Evolutionary conservation across 2,329 filamentous ascomycete species (phyloP), one percentile per base, ranked within the genome.

Genomic region (Penicillium oxalicum): DNA sequence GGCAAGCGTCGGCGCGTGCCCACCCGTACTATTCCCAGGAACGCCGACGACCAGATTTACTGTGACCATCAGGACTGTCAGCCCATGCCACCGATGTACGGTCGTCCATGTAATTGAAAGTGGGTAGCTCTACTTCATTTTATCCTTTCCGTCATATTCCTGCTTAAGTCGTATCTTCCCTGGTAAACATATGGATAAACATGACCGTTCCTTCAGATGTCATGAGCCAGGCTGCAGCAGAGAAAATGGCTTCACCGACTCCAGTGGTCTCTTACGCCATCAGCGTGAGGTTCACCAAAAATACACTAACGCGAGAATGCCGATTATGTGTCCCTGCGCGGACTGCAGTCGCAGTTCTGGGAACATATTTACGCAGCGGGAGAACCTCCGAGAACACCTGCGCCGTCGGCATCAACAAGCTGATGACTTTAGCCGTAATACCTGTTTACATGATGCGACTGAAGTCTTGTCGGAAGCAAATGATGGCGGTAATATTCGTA

Each of bases 401-500:
- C 28, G 40, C 18, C 40, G 40, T 42, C 40, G 40, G 9, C 40
- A 42, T 8, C 12, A 32, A n/a, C 40, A 42, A 28, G 32, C 28
- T 4, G 26, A 40, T 11, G 26, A 29, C 3, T 25, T 4, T 40
- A 40, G 26, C 61, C 25, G 53, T 61, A 9, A 56, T 59, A 37
- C 47, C 56, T 34, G 46, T 52, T 3, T 56, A 57, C 5, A 48
- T 57, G 47, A 44, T 49, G 7, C 58, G 57, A 24, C 56, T 62
- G 32, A 54, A 61, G 24, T 56, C 60, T 35, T 52, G 58, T 40
- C 44, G 65, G 38, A 70, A 71, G 50, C 65, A 69, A 58, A 68
- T 13, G 78, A 79, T 35, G 64, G 64, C 6, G 62, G 63, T 28
- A 63, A 69, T 37, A 56, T 87, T 29, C 80, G 79, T 13, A 77